Base-by-base conservation (phyloP, 179 eudicot species). In the Spergularia azorica region DNA sequence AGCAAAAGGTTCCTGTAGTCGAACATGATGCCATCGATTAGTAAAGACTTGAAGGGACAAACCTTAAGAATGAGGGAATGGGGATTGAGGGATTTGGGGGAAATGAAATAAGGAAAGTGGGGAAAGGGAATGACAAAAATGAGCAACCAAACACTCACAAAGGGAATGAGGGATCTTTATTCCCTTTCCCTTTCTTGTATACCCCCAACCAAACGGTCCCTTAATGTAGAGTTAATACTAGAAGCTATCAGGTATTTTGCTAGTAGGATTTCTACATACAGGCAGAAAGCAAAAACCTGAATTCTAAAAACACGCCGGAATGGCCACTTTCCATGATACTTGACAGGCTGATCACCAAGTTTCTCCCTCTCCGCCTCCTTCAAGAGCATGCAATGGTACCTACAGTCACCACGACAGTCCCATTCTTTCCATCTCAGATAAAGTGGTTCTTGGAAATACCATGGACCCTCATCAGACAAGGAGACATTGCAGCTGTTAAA, bases 271-370 rank as follows among this genome's bases (percentile, higher is more conserved):
- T 63, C 0, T 6, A 43, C 60, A 21, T 50, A 41, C 14, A 18
- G 67, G 46, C 6, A 52, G 14, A 62, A 71, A 15, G 79, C 50
- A 77, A 79, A 9, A 83, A 89, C 97, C 97, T 90, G 94, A 71
- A 93, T 80, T 59, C 93, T 91, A 77, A 75, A 88, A 15, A 84
- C 81, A 70, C 90, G 91, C 61, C 63, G 79, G 55, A 85, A 88
- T 1, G 97, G 92, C 97, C 98, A 93, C 80, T 90, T 93, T 17
- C 96, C 93, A 75, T 91, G 93, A 83, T 91, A 93, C 73, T 90
- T 91, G 61, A 86, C 79, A 46, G 98, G 93, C 21, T 72, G 84
- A 9, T 80, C 87, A 36, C 90, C 96, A 71, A 75, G 81, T 78
- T 81, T 73, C 41, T 75, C 83, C 81, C 89, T 78, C 67, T 87